Conservation (phyloP, 2,329 filamentous ascomycete genomes). For the Colletotrichum orchidophilum region DNA sequence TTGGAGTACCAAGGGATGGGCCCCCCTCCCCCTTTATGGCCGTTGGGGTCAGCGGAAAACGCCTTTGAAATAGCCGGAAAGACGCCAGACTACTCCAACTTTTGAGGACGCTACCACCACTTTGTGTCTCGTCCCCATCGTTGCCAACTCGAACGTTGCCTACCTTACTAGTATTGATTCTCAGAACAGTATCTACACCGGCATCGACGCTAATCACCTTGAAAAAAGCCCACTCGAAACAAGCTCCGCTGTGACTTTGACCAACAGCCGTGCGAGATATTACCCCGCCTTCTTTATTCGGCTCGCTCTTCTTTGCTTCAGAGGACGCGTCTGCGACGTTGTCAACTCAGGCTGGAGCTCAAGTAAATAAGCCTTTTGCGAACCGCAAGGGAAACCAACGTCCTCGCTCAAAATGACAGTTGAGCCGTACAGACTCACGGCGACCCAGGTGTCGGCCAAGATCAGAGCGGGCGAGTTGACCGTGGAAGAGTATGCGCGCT, state of each 20-base stretch:
- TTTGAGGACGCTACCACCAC: not conserved
- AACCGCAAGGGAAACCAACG: not conserved
- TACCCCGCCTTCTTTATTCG: no score
- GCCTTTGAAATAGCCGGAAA: not conserved
- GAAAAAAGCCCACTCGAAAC: no score
- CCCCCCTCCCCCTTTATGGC: not conserved
- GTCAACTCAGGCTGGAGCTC: no score
- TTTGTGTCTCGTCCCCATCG: not conserved
- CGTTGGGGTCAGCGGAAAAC: not conserved
- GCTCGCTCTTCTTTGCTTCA: no score
- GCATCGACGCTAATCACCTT: no score
- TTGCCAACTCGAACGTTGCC: not conserved
- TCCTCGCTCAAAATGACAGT: not conserved
- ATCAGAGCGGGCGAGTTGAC: constrained; percentile 53
- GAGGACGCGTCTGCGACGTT: no score
- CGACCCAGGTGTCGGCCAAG: constrained; percentile 49
- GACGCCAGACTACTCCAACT: not conserved
- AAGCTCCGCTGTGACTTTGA: no score
- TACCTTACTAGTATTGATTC: no score
- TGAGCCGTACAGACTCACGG: constrained; percentile 44
- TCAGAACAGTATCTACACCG: no score
- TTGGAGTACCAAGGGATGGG: not conserved
- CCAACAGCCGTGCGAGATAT: no score
- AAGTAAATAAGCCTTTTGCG: not conserved
- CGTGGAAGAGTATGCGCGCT: constrained; percentile 58